Conservation (phyloP, 2,329 filamentous ascomycete species). For the Nigrospora oryzae region DNA sequence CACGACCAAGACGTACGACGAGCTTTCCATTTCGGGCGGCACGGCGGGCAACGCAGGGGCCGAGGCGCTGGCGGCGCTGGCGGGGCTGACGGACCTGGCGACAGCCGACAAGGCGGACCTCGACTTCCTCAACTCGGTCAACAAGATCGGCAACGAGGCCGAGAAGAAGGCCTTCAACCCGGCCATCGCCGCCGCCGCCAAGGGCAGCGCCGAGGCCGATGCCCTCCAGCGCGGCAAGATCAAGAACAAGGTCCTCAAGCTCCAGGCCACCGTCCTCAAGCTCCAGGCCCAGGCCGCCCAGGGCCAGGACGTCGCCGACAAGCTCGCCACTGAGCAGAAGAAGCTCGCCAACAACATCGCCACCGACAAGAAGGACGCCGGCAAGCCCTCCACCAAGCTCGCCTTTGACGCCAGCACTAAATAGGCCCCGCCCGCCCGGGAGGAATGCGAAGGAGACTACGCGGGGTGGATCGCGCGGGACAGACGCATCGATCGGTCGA, state of each 20-base stretch:
- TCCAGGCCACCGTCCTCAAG: slow-evolving; percentile 40
- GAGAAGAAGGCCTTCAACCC: slow-evolving; percentile 45
- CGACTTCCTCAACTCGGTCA: slow-evolving; percentile 39
- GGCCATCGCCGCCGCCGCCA: slow-evolving; percentile 36
- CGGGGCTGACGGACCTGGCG: slow-evolving; percentile 30
- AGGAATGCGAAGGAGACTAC: no score
- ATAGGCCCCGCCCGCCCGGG: slow-evolving; percentile 2
- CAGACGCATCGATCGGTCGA: no score
- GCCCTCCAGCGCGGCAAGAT: slow-evolving; percentile 47
- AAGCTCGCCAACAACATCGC: slow-evolving; percentile 47
- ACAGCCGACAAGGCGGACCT: slow-evolving; percentile 37
- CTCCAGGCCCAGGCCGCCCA: slow-evolving; percentile 42
- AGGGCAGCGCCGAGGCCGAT: slow-evolving; percentile 27
- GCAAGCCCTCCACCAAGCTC: slow-evolving; percentile 31
- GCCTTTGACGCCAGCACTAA: slow-evolving; percentile 22
- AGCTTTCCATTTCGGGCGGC: slow-evolving; percentile 38
- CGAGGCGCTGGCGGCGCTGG: slow-evolving; percentile 31
- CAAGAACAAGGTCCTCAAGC: slow-evolving; percentile 53
- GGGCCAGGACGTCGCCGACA: slow-evolving; percentile 33
- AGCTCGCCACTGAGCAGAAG: slow-evolving; percentile 35
- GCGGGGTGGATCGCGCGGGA: no score
- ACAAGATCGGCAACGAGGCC: slow-evolving; percentile 43
- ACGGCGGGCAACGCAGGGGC: slow-evolving; percentile 34
- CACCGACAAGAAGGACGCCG: slow-evolving; percentile 35
- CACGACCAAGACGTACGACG: slow-evolving; percentile 26